These are phyloP conservation scores for Annulohypoxylon truncatum DNA, from an alignment of 2,329 filamentous ascomycete genomes.

Conservation along the genomic window DNA sequence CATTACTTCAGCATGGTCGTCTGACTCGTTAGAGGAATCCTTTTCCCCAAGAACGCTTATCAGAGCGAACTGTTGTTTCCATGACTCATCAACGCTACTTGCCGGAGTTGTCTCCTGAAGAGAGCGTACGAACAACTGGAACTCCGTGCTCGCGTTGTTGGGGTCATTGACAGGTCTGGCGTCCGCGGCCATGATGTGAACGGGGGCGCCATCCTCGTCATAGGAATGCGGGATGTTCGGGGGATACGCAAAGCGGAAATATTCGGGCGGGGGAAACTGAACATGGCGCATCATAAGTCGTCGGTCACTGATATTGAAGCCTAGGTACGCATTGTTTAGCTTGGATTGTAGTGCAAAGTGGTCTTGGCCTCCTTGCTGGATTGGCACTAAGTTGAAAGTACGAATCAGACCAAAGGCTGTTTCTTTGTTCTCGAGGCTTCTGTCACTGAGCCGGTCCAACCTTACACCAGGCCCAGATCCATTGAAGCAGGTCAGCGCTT, in stretches of 20 bases:
- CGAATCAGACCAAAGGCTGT: not conserved
- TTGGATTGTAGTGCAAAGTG: not conserved
- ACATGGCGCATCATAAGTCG: not conserved
- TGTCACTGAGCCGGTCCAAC: not conserved
- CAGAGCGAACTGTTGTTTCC: not conserved
- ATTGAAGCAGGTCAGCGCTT: not conserved
- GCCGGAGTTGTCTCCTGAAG: not conserved
- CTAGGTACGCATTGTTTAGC: not conserved
- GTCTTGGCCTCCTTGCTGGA: not conserved
- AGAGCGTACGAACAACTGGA: not conserved
- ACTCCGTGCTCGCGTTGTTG: not conserved
- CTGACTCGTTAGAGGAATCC: not conserved
- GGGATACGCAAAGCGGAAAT: not conserved
- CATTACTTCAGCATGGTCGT: not conserved
- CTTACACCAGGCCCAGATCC: not conserved
- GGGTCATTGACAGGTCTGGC: not conserved
- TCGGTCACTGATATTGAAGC: not conserved
- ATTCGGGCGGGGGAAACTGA: not conserved
- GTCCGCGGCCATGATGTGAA: not conserved
- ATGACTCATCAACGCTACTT: not conserved
- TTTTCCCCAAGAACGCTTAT: not conserved
- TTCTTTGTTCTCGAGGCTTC: not conserved
- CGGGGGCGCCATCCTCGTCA: not conserved
- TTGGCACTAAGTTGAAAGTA: not conserved
- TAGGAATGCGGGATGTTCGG: not conserved